Percentiles rank a stretch among this genome's conserved stretches.
Evolutionary conservation across 352 stramenopile genomes (phyloP).

Genomic region (Phytophthora pini): DNA sequence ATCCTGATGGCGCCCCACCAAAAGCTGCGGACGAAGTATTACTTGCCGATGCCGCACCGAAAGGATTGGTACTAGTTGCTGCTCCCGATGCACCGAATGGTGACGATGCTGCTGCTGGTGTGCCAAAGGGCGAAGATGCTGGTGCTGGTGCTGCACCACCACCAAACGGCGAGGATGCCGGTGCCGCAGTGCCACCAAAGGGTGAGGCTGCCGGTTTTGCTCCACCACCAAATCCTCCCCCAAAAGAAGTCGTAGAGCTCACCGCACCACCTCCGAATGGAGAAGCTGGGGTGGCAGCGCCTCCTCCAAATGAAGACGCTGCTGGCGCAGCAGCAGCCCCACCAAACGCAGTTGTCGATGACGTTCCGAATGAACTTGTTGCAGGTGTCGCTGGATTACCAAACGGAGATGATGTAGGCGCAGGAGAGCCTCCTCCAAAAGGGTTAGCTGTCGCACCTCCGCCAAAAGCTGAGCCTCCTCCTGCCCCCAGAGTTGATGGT

Average conservation of each 20-base stretch:
- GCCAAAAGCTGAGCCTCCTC: slow-evolving; percentile 26
- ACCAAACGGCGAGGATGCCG: slow-evolving; percentile 30
- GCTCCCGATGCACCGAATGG: slow-evolving; percentile 27
- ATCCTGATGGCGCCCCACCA: slow-evolving; percentile 21
- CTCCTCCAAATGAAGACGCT: slow-evolving; percentile 37
- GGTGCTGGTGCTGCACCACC: slow-evolving; percentile 6
- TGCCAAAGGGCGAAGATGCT: slow-evolving; percentile 6
- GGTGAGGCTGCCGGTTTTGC: slow-evolving; percentile 24
- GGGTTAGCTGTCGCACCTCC: slow-evolving; percentile 22
- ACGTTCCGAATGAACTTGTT: slow-evolving; percentile 45
- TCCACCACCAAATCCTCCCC: slow-evolving; percentile 8
- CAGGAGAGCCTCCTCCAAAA: slow-evolving; percentile 32
- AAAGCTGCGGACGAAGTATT: slow-evolving; percentile 19
- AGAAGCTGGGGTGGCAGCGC: slow-evolving; percentile 14
- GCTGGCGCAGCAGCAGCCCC: slow-evolving; percentile 18
- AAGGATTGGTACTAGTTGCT: slow-evolving; percentile 26
- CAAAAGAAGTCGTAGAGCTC: slow-evolving; percentile 16
- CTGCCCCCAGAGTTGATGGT: slow-evolving; percentile 26
- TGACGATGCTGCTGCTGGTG: slow-evolving; percentile 17
- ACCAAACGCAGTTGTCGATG: slow-evolving; percentile 33
- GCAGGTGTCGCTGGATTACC: slow-evolving; percentile 26
- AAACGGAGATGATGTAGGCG: slow-evolving; percentile 33
- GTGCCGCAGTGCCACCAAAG: slow-evolving; percentile 20
- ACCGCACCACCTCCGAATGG: slow-evolving; percentile 30
- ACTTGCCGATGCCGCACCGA: slow-evolving; percentile 13